Percentiles rank a stretch among this genome's conserved stretches.
These are phyloP conservation scores for Strobilomyces echinocephalus DNA, from an alignment of 768 basidiomycete genomes.

Conservation along the genomic window DNA sequence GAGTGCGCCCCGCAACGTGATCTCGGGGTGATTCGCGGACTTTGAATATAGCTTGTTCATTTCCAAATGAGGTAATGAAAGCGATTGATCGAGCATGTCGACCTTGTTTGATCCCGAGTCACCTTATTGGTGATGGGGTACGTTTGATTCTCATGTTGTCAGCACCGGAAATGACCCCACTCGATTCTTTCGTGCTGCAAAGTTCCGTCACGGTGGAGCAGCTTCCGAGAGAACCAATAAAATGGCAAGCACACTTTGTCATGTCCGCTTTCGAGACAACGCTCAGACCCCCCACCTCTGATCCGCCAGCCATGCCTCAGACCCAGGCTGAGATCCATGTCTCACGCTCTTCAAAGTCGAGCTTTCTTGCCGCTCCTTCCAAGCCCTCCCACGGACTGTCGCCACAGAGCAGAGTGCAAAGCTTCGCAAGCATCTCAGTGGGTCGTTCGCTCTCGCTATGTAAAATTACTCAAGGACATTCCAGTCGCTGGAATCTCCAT, in stretches of 20 bases:
- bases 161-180: slow-evolving; percentile 4
- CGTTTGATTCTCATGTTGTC: neutral
- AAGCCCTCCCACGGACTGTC: slow-evolving; percentile 9
- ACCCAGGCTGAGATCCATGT: neutral
- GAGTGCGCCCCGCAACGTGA: slow-evolving; percentile 9
- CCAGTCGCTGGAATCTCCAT: slow-evolving; percentile 32
- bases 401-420: slow-evolving; percentile 20
- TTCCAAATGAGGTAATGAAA: neutral
- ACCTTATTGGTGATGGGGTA: neutral
- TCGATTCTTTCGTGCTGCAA: neutral
- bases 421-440: slow-evolving; percentile 26
- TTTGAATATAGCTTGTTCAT: neutral
- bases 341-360: slow-evolving; percentile 10
- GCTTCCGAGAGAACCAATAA: neutral
- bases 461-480: neutral
- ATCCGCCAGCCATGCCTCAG: slow-evolving; percentile 14
- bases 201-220: slow-evolving; percentile 1
- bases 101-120: neutral
- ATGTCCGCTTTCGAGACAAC: neutral
- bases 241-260: neutral
- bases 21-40: neutral
- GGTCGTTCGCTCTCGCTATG: neutral
- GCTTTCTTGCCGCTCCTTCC: slow-evolving; percentile 8
- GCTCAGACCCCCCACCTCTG: neutral
- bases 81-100: neutral